These are phyloP conservation scores for Cystofilobasidium ferigula DNA, from an alignment of 768 basidiomycete genomes.

Conservation along the genomic window DNA sequence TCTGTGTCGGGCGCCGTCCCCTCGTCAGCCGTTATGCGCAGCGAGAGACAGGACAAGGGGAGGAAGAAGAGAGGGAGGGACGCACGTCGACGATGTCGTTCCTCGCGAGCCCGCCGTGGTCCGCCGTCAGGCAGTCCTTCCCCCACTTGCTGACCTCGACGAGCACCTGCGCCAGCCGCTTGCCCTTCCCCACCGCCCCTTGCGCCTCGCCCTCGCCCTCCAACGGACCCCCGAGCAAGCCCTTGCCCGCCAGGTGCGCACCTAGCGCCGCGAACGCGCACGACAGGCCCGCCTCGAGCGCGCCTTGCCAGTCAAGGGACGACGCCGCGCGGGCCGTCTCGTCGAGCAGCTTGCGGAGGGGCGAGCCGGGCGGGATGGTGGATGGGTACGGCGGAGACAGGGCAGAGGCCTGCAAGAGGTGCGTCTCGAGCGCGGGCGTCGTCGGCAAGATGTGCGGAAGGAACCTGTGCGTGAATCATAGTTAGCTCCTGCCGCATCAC, in stretches of 20 bases:
- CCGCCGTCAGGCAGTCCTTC: constrained; percentile 51
- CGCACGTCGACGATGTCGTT: constrained; percentile 63
- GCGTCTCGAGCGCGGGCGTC: constrained; percentile 53
- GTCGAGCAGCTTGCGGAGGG: constrained; percentile 54
- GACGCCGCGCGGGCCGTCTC: constrained; percentile 57
- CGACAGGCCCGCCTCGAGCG: constrained; percentile 49
- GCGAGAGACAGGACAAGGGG: neutral
- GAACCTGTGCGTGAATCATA: constrained; percentile 45
- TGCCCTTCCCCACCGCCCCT: constrained; percentile 32
- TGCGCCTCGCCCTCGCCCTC: constrained; percentile 36
- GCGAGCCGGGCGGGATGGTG: constrained; percentile 41
- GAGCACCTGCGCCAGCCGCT: constrained; percentile 65
- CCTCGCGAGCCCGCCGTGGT: constrained; percentile 49
- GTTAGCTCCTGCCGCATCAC: neutral
- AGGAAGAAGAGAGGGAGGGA: constrained; percentile 24
- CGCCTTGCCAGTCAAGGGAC: constrained; percentile 53
- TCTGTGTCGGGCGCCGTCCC: no score
- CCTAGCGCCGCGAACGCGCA: constrained; percentile 62
- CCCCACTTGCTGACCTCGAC: constrained; percentile 74
- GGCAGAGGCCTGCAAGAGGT: constrained; percentile 48
- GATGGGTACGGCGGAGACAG: constrained; percentile 34
- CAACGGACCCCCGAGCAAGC: constrained; percentile 7
- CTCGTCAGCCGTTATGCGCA: neutral
- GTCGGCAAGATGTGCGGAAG: constrained; percentile 62
- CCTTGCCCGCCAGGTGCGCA: constrained; percentile 50